Evolutionary conservation across 352 stramenopile species (phyloP), one percentile per base, ranked within the genome.

Genomic region (Globisporangium irregulare): DNA sequence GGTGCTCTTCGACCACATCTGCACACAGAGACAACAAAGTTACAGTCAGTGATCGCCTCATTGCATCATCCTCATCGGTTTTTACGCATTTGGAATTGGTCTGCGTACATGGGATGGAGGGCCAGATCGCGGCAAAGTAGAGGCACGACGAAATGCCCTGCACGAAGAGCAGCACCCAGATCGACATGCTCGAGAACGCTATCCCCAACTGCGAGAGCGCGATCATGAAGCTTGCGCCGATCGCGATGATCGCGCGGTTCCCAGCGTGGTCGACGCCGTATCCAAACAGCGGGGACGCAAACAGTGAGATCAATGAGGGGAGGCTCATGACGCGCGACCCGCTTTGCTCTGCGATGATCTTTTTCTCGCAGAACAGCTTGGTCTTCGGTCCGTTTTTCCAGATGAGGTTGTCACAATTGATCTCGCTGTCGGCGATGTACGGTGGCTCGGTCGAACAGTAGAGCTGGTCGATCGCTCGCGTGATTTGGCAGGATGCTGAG

Each of bases 121-220:
- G 91, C 91, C 91, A 97, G 9, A 97, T 64, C 3, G 87, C 84
- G 10, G 91, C 78, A 29, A 90, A 90, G 74, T 89, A 96, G 12
- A 94, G 66, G 27, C 81, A 88, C 56, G 93, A 97, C 5, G 85
- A 78, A 10, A 94, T 59, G 27, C 90, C 90, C 75, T 96, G 86
- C 15, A 84, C 62, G 25, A 96, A 70, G 18, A 97, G 67, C n/a
- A 89, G 73, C 29, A 74, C 24, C 64, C 91, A 73, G 20, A 91
- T 87, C 43, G 74, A 84, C 27, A 80, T 57, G 9, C 61, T 38
- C 0, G 73, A 79, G 10, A 81, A 76, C 6, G 74, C 83, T 32
- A 97, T 69, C 14, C 86, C 70, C 3, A 91, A 57, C 60, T 97
- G 90, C 9, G 94, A 86, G 6, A 79, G 15, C 3, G 86, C 50